Evolutionary conservation across 1,284 basidiomycete genomes (phyloP).

Genomic region (Coriolopsis trogii): DNA sequence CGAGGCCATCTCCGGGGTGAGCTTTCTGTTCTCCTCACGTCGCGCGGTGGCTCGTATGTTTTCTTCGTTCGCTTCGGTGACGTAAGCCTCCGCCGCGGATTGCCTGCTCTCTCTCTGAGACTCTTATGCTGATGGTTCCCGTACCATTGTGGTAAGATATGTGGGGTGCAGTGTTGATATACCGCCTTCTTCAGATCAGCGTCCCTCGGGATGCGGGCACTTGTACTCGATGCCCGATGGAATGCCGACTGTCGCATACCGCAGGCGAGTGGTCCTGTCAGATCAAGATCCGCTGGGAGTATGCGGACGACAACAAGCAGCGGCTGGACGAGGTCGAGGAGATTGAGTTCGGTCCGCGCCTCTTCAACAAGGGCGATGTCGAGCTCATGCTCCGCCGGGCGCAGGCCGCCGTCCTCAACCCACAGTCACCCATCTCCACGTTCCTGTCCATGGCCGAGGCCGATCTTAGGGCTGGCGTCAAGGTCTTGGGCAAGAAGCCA

Average conservation of each 20-base stretch:
- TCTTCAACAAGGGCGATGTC: slow-evolving; percentile 40
- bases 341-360: slow-evolving; percentile 38
- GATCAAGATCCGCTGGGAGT: slow-evolving; percentile 37
- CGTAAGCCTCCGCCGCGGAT: too few relatives aligned
- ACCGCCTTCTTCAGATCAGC: too few relatives aligned
- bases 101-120: too few relatives aligned
- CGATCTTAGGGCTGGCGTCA: slow-evolving; percentile 14
- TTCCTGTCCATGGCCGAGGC: slow-evolving; percentile 33
- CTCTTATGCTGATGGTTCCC: too few relatives aligned
- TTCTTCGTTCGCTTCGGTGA: slow-evolving; percentile 5
- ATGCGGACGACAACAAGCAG: slow-evolving; percentile 11
- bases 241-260: slow-evolving; percentile 29
- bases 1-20: slow-evolving; percentile 60
- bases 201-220: slow-evolving; percentile 27
- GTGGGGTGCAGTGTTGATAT: too few relatives aligned
- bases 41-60: neutral
- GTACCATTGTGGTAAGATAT: too few relatives aligned
- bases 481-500: slow-evolving; percentile 11
- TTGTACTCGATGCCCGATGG: slow-evolving; percentile 35
- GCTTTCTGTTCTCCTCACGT: slow-evolving; percentile 10
- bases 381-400: slow-evolving; percentile 47
- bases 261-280: slow-evolving; percentile 36
- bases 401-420: slow-evolving; percentile 47
- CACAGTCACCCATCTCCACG: slow-evolving; percentile 22
- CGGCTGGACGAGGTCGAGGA: slow-evolving; percentile 35